phyloP scores from a whole-genome alignment of 2,329 filamentous ascomycete species.

The Penicillium janthinellum region DNA sequence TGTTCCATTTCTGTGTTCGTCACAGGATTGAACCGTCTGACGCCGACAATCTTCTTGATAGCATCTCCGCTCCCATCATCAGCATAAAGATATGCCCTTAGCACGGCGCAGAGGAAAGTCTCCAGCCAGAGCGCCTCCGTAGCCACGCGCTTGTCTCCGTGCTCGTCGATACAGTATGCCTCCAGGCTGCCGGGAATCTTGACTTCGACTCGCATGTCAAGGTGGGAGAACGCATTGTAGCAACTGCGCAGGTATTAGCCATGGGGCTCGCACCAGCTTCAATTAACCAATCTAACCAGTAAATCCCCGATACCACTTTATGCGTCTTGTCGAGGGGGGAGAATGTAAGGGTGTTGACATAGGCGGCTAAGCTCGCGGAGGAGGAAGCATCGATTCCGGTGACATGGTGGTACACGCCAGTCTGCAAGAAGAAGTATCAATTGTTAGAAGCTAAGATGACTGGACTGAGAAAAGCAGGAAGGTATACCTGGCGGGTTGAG shows the following conservation, averaged over 20 bases:
- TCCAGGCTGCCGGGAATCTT: conserved; percentile 96
- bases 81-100: conserved; percentile 93
- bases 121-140: conserved; percentile 96
- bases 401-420: conserved; percentile 95
- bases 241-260: conserved; percentile 57
- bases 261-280: background rate
- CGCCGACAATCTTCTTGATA: conserved; percentile 96
- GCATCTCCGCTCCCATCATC: conserved; percentile 93
- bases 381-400: conserved; percentile 96
- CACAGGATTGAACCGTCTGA: conserved; percentile 93
- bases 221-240: conserved; percentile 97
- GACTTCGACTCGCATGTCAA: conserved; percentile 98
- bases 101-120: conserved; percentile 92
- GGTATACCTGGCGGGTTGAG: conserved; percentile 56
- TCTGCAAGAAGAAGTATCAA: conserved; percentile 53
- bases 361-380: conserved; percentile 92
- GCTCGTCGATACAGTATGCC: conserved; percentile 95
- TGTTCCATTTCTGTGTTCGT: conserved; percentile 98
- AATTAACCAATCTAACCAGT: conserved; percentile 66
- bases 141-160: conserved; percentile 89
- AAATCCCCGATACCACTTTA: conserved; percentile 91
- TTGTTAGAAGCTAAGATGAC: background rate
- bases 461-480: background rate
- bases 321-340: conserved; percentile 78
- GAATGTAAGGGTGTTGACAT: conserved; percentile 97